Percentiles rank a stretch among this genome's conserved stretches.
These are phyloP conservation scores for Yamadazyma friedrichii DNA, from an alignment of 1,139 yeast species.

Conservation along the genomic window DNA sequence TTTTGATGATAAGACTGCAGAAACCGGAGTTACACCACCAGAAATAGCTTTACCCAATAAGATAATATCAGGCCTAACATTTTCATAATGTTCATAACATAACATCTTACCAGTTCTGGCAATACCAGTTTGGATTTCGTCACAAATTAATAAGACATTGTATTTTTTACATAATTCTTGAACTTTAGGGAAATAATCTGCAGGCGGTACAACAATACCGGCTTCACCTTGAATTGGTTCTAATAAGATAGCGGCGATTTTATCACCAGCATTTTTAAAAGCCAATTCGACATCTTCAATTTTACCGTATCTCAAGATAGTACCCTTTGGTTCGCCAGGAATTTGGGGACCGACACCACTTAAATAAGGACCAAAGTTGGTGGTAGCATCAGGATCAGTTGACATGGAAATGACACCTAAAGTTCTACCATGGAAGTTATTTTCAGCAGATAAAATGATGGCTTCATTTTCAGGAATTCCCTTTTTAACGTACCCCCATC, in stretches of 20 bases:
- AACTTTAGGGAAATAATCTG: conserved; percentile 72
- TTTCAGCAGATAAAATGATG: conserved; percentile 78
- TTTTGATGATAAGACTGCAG: conserved; percentile 83
- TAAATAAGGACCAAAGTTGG: conserved; percentile 88
- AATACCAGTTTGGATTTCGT: conserved; percentile 96
- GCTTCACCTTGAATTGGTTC: conserved; percentile 99
- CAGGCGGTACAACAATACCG: conserved; percentile 93
- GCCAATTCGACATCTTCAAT: conserved; percentile 87
- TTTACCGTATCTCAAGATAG: conserved; percentile 69
- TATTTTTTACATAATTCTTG: conserved; percentile 74
- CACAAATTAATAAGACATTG: conserved; percentile 87
- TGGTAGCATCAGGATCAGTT: conserved; percentile 91
- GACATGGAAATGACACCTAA: conserved; percentile 95
- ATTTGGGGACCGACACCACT: conserved; percentile 78
- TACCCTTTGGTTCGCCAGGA: conserved; percentile 57
- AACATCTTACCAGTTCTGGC: conserved; percentile 96
- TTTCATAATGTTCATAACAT: conserved; percentile 81
- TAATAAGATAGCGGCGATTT: conserved; percentile 84
- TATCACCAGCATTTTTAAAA: conserved; percentile 80
- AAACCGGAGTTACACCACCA: conserved; percentile 93
- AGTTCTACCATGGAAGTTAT: conserved; percentile 96
- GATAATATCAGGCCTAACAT: conserved; percentile 82
- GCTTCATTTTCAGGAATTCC: conserved; percentile 83
- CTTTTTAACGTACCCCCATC: conserved; percentile 94
- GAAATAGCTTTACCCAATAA: conserved; percentile 92